phyloP scores from a whole-genome alignment of 176 grass and related monocot species.

The Oryza punctata region DNA sequence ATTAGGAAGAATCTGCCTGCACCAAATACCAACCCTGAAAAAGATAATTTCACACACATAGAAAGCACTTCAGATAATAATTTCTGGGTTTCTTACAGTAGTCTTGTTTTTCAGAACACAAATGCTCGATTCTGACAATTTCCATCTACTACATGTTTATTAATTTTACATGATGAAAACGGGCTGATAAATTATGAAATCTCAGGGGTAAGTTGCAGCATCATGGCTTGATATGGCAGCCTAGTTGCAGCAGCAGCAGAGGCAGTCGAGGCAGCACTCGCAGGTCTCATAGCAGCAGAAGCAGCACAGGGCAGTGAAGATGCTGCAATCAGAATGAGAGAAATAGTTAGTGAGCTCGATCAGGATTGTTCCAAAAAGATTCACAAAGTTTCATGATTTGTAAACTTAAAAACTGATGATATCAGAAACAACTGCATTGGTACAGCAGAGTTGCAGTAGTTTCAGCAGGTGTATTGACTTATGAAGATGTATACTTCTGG shows the following conservation, averaged over 20 bases:
- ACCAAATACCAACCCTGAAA: neutral
- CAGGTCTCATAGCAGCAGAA: constrained; percentile 96
- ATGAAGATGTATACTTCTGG: neutral
- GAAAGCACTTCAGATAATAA: neutral
- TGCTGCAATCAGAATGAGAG: constrained; percentile 38
- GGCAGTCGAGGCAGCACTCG: constrained; percentile 93
- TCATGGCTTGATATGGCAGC: neutral
- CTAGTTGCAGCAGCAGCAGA: constrained; percentile 86
- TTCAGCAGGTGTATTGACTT: neutral
- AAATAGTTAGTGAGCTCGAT: neutral
- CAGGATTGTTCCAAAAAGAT: neutral
- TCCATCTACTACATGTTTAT: constrained; percentile 7
- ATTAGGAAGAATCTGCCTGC: neutral
- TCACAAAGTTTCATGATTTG: neutral
- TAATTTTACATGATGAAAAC: constrained; percentile 5
- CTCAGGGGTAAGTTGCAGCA: neutral
- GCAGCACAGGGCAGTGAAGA: constrained; percentile 83
- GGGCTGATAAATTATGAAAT: constrained; percentile 2
- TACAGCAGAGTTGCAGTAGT: neutral
- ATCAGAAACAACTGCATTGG: neutral
- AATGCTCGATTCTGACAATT: constrained; percentile 11
- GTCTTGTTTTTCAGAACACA: neutral
- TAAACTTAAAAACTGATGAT: neutral
- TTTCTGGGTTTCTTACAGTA: constrained; percentile 9
- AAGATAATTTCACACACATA: neutral